Conservation (phyloP, 371 early-diverging fungal genomes). For the Batkoa obscura region DNA sequence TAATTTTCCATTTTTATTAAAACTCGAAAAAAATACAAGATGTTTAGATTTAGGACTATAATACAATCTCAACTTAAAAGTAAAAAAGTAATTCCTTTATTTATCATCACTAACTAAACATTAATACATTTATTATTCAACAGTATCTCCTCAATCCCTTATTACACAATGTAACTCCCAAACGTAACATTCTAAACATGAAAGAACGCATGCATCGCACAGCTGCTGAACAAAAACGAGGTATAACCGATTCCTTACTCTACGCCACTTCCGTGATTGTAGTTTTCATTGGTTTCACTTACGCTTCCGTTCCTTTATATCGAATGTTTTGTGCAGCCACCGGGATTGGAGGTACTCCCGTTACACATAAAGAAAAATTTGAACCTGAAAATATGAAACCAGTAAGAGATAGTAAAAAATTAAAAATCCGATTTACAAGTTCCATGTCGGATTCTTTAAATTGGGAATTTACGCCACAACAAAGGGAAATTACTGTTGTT, state of each 20-base stretch:
- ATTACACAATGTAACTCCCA: no score
- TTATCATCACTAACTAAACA: no score
- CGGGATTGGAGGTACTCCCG: slow-evolving; percentile 77
- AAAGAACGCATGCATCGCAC: background rate
- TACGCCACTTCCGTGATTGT: slow-evolving; percentile 73
- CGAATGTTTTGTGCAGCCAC: slow-evolving; percentile 83
- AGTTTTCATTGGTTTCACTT: slow-evolving; percentile 68
- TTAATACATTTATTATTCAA: no score
- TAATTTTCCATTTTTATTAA: no score
- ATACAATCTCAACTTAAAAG: no score
- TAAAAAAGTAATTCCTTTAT: no score
- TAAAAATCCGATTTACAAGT: slow-evolving; percentile 70
- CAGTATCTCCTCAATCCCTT: no score
- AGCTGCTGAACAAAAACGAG: background rate
- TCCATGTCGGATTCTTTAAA: slow-evolving; percentile 60
- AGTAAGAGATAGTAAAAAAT: slow-evolving; percentile 31
- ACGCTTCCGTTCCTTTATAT: slow-evolving; percentile 93
- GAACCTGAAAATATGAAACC: slow-evolving; percentile 38
- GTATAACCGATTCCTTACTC: slow-evolving; percentile 15
- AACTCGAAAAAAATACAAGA: no score
- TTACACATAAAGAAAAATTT: slow-evolving; percentile 32
- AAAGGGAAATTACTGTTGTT: slow-evolving; percentile 58
- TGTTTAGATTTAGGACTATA: no score
- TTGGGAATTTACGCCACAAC: slow-evolving; percentile 84
- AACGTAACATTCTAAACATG: no score